Evolutionary conservation across 345 rosid species (phyloP).

Genomic region (Balakata baccata): DNA sequence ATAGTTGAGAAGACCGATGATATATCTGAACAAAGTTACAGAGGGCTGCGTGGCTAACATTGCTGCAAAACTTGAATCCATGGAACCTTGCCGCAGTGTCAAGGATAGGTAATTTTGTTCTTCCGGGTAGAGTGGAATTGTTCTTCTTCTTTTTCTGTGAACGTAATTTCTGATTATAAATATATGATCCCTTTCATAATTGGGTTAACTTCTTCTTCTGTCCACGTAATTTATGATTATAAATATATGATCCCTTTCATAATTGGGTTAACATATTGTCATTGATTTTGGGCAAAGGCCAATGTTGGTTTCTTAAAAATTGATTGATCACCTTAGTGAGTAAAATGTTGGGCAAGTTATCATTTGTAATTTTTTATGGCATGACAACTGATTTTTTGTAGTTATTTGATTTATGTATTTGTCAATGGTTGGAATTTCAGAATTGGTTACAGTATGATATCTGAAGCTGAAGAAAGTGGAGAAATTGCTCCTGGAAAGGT

Average conservation of each 20-base stretch:
- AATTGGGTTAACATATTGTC: not conserved
- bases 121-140: not conserved
- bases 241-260: not conserved
- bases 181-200: not conserved
- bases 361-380: not conserved
- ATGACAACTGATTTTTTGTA: not conserved
- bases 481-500: constrained; percentile 79
- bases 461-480: constrained; percentile 83
- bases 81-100: constrained; percentile 94
- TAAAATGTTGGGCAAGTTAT: constrained; percentile 3
- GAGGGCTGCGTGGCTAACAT: constrained; percentile 70
- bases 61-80: constrained; percentile 96
- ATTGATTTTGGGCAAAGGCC: not conserved
- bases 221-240: not conserved
- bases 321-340: not conserved
- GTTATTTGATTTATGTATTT: constrained; percentile 12
- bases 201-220: not conserved
- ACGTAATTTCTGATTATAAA: not conserved
- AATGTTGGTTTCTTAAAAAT: not conserved
- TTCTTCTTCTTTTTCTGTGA: not conserved
- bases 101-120: constrained; percentile 64
- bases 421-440: constrained; percentile 36
- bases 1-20: constrained; percentile 86
- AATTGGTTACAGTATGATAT: constrained; percentile 78
- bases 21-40: constrained; percentile 81